Evolutionary conservation across 2,329 filamentous ascomycete genomes (phyloP).

Genomic region (Stagonosporopsis chrysanthemi): DNA sequence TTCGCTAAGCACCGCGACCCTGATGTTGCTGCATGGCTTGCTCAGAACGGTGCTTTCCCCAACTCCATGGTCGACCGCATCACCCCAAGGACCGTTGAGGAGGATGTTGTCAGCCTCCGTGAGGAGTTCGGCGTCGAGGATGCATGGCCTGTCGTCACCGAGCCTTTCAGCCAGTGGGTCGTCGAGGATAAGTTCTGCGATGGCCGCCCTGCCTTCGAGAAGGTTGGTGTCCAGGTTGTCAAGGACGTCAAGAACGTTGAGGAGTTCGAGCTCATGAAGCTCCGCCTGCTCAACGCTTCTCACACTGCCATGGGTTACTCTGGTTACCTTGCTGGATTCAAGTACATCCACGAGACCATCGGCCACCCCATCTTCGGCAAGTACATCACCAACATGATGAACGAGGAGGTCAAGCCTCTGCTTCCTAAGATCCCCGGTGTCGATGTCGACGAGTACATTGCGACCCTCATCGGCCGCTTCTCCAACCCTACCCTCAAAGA

Average conservation of each 20-base stretch:
- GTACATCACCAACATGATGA: conserved; percentile 42
- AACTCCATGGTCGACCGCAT: conserved; percentile 45
- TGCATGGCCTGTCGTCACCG: conserved; percentile 39
- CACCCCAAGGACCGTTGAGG: conserved; percentile 35
- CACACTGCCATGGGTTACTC: conserved; percentile 40
- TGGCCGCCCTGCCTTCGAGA: conserved; percentile 38
- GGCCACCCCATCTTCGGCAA: conserved; percentile 32
- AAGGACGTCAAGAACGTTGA: conserved; percentile 36
- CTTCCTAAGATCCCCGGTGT: conserved; percentile 39
- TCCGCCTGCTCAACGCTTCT: conserved; percentile 38
- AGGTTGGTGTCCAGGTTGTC: conserved; percentile 43
- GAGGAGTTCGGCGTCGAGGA: conserved; percentile 37
- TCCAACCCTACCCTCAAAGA: conserved; percentile 41
- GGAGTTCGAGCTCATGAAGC: conserved; percentile 40
- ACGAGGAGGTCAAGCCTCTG: conserved; percentile 40
- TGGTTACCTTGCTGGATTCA: conserved; percentile 37
- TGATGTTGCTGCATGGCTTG: conserved; percentile 36
- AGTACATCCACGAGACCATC: conserved; percentile 40
- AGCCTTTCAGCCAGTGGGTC: conserved; percentile 42
- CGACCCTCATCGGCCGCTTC: conserved; percentile 36
- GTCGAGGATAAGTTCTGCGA: conserved; percentile 42
- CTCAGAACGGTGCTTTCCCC: conserved; percentile 39
- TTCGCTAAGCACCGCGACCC: conserved; percentile 35
- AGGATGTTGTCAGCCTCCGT: conserved; percentile 31
- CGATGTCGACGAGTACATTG: conserved; percentile 37